Percentiles rank a stretch among this genome's conserved stretches.
phyloP scores from a whole-genome alignment of 305 asterid species.

The Fraxinus ornus region DNA sequence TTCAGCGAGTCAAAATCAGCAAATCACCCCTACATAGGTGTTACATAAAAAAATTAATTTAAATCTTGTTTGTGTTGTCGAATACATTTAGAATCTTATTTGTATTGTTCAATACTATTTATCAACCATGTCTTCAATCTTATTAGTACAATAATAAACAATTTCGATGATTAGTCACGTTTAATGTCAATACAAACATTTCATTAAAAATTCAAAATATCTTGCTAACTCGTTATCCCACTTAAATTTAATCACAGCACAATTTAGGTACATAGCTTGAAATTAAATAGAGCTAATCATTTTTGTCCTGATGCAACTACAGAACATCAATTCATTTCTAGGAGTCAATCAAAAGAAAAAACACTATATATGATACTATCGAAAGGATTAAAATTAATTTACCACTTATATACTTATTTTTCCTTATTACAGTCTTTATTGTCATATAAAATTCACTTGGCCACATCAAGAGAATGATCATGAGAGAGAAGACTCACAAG shows the following conservation, averaged over 20 bases:
- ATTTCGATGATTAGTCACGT: neutral
- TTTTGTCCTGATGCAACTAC: neutral
- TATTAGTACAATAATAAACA: neutral
- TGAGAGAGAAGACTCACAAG: slow-evolving; percentile 58
- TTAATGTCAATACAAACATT: neutral
- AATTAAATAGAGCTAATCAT: neutral
- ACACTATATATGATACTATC: neutral
- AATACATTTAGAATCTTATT: neutral
- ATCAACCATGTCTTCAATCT: neutral
- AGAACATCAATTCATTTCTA: neutral
- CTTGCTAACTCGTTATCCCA: neutral
- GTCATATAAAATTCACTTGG: neutral
- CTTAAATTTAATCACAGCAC: neutral
- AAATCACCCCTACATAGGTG: neutral
- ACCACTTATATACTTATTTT: neutral
- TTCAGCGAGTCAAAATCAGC: neutral
- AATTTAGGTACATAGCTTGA: neutral
- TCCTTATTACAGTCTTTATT: neutral
- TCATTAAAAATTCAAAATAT: neutral
- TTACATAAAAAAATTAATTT: neutral
- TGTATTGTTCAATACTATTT: neutral
- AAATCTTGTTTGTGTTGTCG: neutral
- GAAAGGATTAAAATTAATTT: neutral
- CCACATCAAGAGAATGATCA: slow-evolving; percentile 6
- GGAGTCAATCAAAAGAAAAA: neutral